Conservation (phyloP, 169 alveolate genomes). For the Perkinsus olseni region DNA sequence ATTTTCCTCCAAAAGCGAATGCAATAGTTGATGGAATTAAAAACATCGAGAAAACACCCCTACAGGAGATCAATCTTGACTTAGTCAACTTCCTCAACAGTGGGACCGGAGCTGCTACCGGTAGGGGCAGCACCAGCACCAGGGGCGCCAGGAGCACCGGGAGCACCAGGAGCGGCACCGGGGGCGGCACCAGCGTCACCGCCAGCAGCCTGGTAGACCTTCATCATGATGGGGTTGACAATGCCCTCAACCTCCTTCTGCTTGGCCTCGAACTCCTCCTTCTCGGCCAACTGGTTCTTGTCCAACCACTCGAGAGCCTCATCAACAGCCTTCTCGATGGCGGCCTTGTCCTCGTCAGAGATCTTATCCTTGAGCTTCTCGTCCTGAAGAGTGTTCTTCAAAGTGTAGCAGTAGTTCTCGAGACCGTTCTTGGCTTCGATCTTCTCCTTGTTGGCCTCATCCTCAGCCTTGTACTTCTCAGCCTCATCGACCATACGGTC, state of each 20-base stretch:
- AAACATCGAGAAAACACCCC: too few relatives aligned
- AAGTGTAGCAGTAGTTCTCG: slow-evolving; percentile 83
- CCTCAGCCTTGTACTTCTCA: slow-evolving; percentile 89
- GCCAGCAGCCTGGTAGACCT: slow-evolving; percentile 81
- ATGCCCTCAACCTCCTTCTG: slow-evolving; percentile 88
- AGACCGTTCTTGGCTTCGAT: slow-evolving; percentile 85
- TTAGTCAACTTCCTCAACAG: slow-evolving; percentile 85
- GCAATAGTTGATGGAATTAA: too few relatives aligned
- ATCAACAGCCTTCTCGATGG: too few relatives aligned
- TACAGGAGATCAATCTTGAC: slow-evolving; percentile 60
- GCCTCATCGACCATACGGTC: slow-evolving; percentile 92
- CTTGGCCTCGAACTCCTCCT: too few relatives aligned
- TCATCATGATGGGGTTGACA: slow-evolving; percentile 85
- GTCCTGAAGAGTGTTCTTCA: slow-evolving; percentile 81
- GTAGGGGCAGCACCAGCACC: slow-evolving; percentile 80
- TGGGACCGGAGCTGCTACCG: slow-evolving; percentile 77
- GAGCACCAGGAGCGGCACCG: slow-evolving; percentile 70
- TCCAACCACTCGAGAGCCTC: too few relatives aligned
- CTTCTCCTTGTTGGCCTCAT: slow-evolving; percentile 72
- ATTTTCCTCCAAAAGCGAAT: too few relatives aligned
- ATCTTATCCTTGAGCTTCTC: slow-evolving; percentile 84
- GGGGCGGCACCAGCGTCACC: slow-evolving; percentile 82
- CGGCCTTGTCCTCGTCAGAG: slow-evolving; percentile 76
- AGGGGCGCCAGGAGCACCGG: slow-evolving; percentile 81
- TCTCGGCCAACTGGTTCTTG: too few relatives aligned